Conservation (phyloP, 106 monocot species). For the Chionographis japonica region DNA sequence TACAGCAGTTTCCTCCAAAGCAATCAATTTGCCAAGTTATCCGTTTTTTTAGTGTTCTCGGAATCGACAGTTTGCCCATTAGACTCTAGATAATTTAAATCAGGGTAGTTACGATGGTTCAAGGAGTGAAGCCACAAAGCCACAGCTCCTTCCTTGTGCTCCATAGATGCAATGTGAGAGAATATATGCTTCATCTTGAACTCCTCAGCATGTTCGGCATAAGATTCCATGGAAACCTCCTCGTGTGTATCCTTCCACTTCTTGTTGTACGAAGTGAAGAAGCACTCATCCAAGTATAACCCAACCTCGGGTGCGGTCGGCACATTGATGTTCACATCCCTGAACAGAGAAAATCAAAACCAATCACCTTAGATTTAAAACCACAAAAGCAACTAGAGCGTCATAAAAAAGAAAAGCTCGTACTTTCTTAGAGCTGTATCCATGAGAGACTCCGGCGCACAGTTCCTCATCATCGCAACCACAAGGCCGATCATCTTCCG, state of each 20-base stretch:
- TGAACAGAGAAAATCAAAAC: conserved; percentile 25
- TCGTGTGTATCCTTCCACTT: conserved; percentile 96
- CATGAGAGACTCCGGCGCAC: conserved; percentile 65
- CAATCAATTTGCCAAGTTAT: background rate
- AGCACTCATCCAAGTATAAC: conserved; percentile 81
- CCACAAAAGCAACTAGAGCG: background rate
- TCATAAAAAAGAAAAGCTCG: conserved; percentile 2
- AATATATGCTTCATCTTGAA: conserved; percentile 74
- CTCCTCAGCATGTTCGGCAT: conserved; percentile 67
- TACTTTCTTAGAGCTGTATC: conserved; percentile 73
- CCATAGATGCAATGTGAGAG: conserved; percentile 84
- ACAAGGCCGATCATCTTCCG: conserved; percentile 96
- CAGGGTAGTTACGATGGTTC: conserved; percentile 81
- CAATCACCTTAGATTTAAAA: background rate
- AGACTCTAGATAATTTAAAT: conserved; percentile 43
- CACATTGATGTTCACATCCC: conserved; percentile 84
- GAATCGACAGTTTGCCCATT: background rate
- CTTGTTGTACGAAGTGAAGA: conserved; percentile 89
- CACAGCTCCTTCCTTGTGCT: conserved; percentile 89
- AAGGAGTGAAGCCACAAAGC: conserved; percentile 93
- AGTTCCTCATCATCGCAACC: conserved; percentile 82
- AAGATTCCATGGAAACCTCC: conserved; percentile 72
- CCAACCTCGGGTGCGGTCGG: conserved; percentile 96
- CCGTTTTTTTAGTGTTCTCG: conserved; percentile 3
- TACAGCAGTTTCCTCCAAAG: background rate